Evolutionary conservation across 179 eudicot genomes (phyloP), one percentile per base, ranked within the genome.

Genomic region (Spergularia azorica): DNA sequence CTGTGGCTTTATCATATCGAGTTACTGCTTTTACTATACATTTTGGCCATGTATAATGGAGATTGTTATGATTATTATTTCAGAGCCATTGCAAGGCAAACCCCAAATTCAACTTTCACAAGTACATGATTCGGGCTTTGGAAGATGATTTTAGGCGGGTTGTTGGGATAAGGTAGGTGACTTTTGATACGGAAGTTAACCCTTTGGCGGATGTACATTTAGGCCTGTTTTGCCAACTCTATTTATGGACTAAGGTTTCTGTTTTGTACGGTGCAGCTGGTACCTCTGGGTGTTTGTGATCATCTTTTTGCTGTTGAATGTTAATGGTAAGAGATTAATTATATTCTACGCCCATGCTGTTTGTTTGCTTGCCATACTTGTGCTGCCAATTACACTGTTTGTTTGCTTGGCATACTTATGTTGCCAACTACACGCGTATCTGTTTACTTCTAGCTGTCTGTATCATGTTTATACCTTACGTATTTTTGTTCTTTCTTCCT

Each of bases 211-310:
- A 26, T 46, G 32, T 38, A 13, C 11, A 0, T 18, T 26, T 26
- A 18, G 52, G n/a, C 14, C 43, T 57, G 21, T 46, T 70, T 63
- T 74, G 18, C 60, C 60, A 54, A 9, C 18, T 38, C 43, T 32
- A 56, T 20, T 54, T 54, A 11, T 76, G 26, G 18, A 70, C 78
- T 81, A 38, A 81, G 3, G 36, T n/a, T 65, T 16, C 65, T n/a
- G 10, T 32, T 66, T 76, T 50, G 6, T 69, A 50, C 77, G 41
- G n/a, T 91, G 92, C 95, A 95, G 98, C 83, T 95, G 98, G 98
- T 93, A 93, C 83, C 88, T 91, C 82, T 95, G 98, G 98, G n/a
- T 93, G 63, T 95, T 95, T 59, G 97, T 89, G 82, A 78, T 93
- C 84, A 50, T 95, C 80, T 95, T 95, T 88, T 87, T 95, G 88